Conservation (phyloP, 2,329 filamentous ascomycete genomes). For the Aspergillus terreus region DNA sequence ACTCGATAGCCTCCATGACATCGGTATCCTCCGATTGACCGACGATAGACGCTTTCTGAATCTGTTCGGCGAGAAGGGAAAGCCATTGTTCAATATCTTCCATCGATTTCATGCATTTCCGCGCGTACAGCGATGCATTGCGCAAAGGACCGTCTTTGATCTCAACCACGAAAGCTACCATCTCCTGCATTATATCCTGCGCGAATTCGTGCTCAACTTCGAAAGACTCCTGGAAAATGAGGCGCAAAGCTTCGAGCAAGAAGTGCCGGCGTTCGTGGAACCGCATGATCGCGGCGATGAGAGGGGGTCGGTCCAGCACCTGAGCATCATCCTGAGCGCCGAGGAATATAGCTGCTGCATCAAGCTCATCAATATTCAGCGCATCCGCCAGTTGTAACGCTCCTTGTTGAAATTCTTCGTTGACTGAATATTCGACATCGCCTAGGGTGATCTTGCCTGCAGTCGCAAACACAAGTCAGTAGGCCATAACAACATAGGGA, state of each 20-base stretch:
- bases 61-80: conserved; percentile 68
- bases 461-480: conserved; percentile 16
- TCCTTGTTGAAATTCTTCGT: conserved; percentile 81
- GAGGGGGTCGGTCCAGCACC: conserved; percentile 66
- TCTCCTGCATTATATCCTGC: conserved; percentile 53
- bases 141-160: conserved; percentile 46
- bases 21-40: conserved; percentile 63
- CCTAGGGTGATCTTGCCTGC: conserved; percentile 72
- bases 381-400: conserved; percentile 80
- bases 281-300: conserved; percentile 76
- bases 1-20: conserved; percentile 72
- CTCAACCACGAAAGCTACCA: conserved; percentile 57
- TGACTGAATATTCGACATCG: conserved; percentile 73
- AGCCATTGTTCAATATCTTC: conserved; percentile 72
- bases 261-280: conserved; percentile 85
- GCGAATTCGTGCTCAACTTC: conserved; percentile 57
- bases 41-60: conserved; percentile 71
- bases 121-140: conserved; percentile 62
- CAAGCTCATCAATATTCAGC: conserved; percentile 82
- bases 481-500: background rate
- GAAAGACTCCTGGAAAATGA: conserved; percentile 69
- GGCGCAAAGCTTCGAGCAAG: conserved; percentile 75
- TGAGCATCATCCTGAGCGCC: conserved; percentile 67
- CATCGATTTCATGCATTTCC: conserved; percentile 74
- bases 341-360: conserved; percentile 73